Percentiles rank a stretch among this genome's conserved stretches.
phyloP scores from a whole-genome alignment of 257 asterid genomes.

The Solanum sejunctum region DNA sequence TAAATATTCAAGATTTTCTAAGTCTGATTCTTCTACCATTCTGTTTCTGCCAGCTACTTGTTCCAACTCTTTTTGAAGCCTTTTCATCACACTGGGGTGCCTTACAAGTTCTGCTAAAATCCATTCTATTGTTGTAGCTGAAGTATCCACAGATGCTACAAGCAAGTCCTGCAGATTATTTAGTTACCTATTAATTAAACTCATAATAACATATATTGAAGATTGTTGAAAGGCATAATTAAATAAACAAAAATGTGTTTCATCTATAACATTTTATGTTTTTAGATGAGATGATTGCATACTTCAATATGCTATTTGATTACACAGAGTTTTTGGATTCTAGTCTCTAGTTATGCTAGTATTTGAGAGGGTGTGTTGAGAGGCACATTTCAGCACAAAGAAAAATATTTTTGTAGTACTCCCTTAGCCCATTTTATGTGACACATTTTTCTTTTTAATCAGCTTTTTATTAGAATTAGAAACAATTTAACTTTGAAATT shows the following conservation, averaged over 20 bases:
- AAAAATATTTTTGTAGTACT: no score
- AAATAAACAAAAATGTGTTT: neutral
- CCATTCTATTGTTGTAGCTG: constrained; percentile 9
- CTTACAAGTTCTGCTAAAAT: constrained; percentile 2
- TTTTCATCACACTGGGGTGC: constrained; percentile 2
- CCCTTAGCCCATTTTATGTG: no score
- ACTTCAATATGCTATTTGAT: neutral
- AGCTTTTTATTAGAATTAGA: no score
- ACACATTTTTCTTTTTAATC: no score
- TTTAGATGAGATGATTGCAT: neutral
- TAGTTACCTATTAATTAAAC: neutral
- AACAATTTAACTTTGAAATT: no score
- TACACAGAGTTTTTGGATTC: neutral
- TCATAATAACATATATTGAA: neutral
- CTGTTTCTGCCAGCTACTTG: constrained; percentile 4
- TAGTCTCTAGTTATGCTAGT: neutral
- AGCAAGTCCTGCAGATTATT: constrained; percentile 6
- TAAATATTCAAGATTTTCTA: neutral
- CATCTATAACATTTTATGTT: no score
- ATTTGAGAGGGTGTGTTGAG: neutral
- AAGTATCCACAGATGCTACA: constrained; percentile 8
- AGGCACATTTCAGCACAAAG: no score
- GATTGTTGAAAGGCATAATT: neutral
- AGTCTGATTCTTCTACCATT: constrained; percentile 8
- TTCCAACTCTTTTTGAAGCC: constrained; percentile 7